Percentiles rank a stretch among this genome's conserved stretches.
phyloP scores from a whole-genome alignment of 805 yeast genomes.

The Wickerhamiella dianesei region DNA sequence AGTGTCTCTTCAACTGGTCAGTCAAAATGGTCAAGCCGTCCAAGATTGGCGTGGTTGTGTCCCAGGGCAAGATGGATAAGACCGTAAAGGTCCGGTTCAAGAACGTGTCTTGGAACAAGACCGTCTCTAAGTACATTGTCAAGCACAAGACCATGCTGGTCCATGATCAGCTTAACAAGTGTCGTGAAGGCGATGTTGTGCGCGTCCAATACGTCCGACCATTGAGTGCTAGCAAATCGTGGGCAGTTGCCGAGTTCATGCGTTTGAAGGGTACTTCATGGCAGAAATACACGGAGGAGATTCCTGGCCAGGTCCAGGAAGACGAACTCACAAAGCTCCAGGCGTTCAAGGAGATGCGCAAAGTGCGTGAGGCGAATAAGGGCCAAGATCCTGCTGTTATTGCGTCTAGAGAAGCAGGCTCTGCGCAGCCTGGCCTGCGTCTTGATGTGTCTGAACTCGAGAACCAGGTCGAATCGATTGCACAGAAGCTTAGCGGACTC shows the following conservation, averaged over 20 bases:
- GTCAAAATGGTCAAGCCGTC: conserved; percentile 69
- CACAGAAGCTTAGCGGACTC: conserved; percentile 22
- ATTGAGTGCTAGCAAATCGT: conserved; percentile 63
- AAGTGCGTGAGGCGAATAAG: conserved; percentile 19
- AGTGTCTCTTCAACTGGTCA: background rate
- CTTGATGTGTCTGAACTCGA: conserved; percentile 31
- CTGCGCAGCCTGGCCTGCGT: conserved; percentile 11
- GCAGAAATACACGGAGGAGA: conserved; percentile 61
- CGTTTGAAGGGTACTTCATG: conserved; percentile 84
- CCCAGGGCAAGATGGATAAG: conserved; percentile 93
- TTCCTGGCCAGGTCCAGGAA: conserved; percentile 48
- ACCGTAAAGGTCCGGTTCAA: conserved; percentile 88
- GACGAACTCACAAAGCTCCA: conserved; percentile 50
- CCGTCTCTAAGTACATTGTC: conserved; percentile 40
- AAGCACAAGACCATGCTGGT: conserved; percentile 75
- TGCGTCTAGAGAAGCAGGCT: conserved; percentile 19
- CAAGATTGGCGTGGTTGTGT: conserved; percentile 81
- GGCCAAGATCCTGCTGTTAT: conserved; percentile 18
- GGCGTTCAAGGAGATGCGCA: conserved; percentile 42
- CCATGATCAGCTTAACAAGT: conserved; percentile 83
- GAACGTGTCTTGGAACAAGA: conserved; percentile 54
- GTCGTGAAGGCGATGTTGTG: conserved; percentile 91
- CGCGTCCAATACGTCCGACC: conserved; percentile 79
- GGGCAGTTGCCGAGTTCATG: conserved; percentile 86
- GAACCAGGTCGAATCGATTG: conserved; percentile 26